Evolutionary conservation across 1,284 basidiomycete species (phyloP).

Genomic region (Melampsora abietis-canadensis): DNA sequence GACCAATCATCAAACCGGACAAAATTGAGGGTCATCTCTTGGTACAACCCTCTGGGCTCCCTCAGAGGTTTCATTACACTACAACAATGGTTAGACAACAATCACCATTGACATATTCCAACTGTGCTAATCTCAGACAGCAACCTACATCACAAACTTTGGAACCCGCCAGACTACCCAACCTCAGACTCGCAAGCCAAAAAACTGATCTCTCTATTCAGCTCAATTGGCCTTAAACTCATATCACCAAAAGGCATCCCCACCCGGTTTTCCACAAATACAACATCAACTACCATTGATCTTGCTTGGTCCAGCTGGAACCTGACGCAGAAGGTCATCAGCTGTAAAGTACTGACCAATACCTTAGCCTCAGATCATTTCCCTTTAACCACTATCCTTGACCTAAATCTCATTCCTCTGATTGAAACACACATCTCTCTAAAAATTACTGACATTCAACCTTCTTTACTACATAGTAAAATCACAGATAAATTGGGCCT

Average conservation of each 20-base stretch:
- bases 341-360: background rate
- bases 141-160: conserved; percentile 14
- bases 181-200: background rate
- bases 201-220: background rate
- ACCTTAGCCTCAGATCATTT: conserved; percentile 23
- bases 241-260: conserved; percentile 11
- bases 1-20: no score
- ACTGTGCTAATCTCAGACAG: conserved; percentile 4
- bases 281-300: background rate
- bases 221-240: conserved; percentile 6
- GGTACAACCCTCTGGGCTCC: no score
- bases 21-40: no score
- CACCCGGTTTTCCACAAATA: background rate
- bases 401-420: background rate
- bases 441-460: background rate
- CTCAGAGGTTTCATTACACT: background rate
- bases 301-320: background rate
- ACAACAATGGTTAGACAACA: background rate
- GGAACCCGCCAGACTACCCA: conserved; percentile 7
- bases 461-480: background rate
- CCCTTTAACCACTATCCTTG: background rate
- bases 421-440: background rate
- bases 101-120: background rate
- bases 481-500: background rate
- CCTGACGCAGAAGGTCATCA: background rate